phyloP scores from a whole-genome alignment of 2,329 filamentous ascomycete species.

The Epichloe typhina region DNA sequence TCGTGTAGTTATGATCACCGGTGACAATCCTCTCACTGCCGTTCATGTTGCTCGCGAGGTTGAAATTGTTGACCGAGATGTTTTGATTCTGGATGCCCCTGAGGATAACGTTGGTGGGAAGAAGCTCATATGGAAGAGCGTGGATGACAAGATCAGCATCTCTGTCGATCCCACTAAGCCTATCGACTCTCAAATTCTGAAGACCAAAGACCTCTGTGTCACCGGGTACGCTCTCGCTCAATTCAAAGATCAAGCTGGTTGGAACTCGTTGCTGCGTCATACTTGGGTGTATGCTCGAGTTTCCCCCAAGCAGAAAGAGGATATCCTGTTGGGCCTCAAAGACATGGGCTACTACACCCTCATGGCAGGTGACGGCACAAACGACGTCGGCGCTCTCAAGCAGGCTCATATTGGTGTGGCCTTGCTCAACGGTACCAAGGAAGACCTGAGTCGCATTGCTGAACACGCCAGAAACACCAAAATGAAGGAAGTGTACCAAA shows the following conservation, averaged over 20 bases:
- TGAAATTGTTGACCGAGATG: conserved; percentile 92
- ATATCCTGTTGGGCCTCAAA: conserved; percentile 91
- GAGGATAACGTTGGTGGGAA: conserved; percentile 75
- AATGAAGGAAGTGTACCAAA: conserved; percentile 98
- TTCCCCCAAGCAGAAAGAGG: conserved; percentile 97
- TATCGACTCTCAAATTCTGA: conserved; percentile 68
- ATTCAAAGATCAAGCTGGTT: conserved; percentile 68
- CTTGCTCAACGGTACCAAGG: conserved; percentile 82
- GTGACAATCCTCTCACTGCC: conserved; percentile 92
- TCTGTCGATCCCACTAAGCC: conserved; percentile 72
- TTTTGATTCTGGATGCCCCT: conserved; percentile 86
- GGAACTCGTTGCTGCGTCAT: conserved; percentile 67
- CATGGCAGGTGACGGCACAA: conserved; percentile 97
- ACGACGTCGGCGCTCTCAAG: conserved; percentile 94
- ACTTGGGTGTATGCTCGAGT: conserved; percentile 98
- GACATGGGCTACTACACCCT: conserved; percentile 95
- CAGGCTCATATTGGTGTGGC: conserved; percentile 96
- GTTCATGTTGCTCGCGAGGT: conserved; percentile 92
- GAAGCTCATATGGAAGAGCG: conserved; percentile 83
- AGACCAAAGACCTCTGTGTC: conserved; percentile 82
- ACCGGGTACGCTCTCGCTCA: conserved; percentile 89
- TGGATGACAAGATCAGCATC: conserved; percentile 80
- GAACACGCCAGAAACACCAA: conserved; percentile 89
- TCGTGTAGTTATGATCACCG: conserved; percentile 97
- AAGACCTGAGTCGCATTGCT: conserved; percentile 81